Conservation (phyloP, 345 rosid genomes). For the Citrus maxima region DNA sequence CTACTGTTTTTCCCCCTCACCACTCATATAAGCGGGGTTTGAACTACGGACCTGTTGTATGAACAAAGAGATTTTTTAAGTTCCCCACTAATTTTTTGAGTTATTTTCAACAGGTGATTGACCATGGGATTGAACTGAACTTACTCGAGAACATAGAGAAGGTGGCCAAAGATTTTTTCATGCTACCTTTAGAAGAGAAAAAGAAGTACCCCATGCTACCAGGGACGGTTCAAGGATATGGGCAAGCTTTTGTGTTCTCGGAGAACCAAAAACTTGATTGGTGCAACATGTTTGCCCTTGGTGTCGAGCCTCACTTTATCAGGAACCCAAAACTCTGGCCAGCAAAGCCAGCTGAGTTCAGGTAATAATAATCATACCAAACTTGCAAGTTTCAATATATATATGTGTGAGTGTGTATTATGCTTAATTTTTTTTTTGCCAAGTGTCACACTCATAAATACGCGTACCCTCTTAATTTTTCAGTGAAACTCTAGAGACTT, state of each 20-base stretch:
- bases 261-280: conserved; percentile 95
- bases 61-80: too few relatives aligned
- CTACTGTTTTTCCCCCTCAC: background rate
- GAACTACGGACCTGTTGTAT: too few relatives aligned
- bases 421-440: background rate
- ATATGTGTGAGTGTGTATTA: too few relatives aligned
- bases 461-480: background rate
- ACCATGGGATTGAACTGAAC: conserved; percentile 66
- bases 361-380: conserved; percentile 33
- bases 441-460: background rate
- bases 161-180: conserved; percentile 71
- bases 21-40: too few relatives aligned
- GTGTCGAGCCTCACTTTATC: conserved; percentile 66
- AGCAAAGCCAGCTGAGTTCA: conserved; percentile 58
- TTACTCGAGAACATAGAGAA: conserved; percentile 64
- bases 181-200: conserved; percentile 80
- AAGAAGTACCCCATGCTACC: conserved; percentile 82
- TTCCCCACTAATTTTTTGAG: background rate
- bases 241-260: conserved; percentile 92
- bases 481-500: conserved; percentile 67
- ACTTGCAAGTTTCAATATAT: background rate
- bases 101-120: conserved; percentile 50
- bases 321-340: conserved; percentile 89
- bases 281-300: conserved; percentile 98
- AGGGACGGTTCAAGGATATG: conserved; percentile 93